Conservation (phyloP, 208 protist genomes). For the Trypanosoma mega region DNA sequence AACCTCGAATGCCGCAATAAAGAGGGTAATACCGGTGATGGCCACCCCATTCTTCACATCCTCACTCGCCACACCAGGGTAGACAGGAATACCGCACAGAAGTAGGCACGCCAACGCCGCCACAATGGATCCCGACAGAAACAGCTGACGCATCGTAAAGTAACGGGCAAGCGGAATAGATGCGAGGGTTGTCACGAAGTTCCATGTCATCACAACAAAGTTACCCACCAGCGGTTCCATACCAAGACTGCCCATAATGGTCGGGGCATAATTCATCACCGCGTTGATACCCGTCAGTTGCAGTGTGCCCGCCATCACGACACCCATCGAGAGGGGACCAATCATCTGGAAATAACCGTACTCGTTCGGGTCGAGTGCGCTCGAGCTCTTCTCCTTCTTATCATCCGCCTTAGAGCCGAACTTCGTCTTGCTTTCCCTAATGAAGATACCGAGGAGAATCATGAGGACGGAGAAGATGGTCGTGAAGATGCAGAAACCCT, state of each 20-base stretch:
- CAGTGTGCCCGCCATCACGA: constrained; percentile 53
- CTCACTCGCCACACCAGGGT: constrained; percentile 53
- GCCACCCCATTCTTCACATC: constrained; percentile 63
- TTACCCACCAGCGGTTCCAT: constrained; percentile 71
- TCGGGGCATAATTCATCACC: constrained; percentile 86
- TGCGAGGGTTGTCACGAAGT: constrained; percentile 80
- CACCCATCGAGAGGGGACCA: constrained; percentile 43
- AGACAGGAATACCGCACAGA: constrained; percentile 79
- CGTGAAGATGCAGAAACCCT: constrained; percentile 65
- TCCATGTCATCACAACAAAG: constrained; percentile 84
- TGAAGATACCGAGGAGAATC: constrained; percentile 41
- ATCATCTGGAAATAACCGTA: constrained; percentile 52
- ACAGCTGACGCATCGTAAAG: constrained; percentile 78
- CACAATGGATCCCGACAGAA: constrained; percentile 55
- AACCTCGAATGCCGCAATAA: constrained; percentile 77
- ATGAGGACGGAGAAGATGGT: constrained; percentile 57
- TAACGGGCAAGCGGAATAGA: constrained; percentile 64
- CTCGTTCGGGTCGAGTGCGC: constrained; percentile 39
- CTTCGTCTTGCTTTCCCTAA: constrained; percentile 14
- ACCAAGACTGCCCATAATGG: constrained; percentile 66
- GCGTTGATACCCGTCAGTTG: constrained; percentile 89
- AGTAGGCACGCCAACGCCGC: constrained; percentile 70
- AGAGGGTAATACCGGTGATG: constrained; percentile 77
- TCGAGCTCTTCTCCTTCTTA: constrained; percentile 19
- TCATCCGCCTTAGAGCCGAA: background rate